phyloP scores from a whole-genome alignment of 805 yeast genomes.

The Candida suzukii region DNA sequence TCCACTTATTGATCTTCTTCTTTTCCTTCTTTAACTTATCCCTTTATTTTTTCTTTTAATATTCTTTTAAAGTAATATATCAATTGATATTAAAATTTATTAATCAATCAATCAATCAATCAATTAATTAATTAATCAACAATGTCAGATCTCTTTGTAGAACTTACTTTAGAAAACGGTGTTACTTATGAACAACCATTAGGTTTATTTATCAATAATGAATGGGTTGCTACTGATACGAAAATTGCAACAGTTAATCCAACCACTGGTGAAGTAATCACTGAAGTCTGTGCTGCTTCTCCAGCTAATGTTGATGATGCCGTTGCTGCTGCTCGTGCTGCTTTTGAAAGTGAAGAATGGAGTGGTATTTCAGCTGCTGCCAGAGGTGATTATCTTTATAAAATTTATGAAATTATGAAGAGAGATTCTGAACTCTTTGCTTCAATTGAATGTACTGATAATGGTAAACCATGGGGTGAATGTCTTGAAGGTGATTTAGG shows the following conservation, averaged over 20 bases:
- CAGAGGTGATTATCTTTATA: slow-evolving; percentile 46
- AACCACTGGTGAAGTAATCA: slow-evolving; percentile 51
- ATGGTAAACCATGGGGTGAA: slow-evolving; percentile 52
- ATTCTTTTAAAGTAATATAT: not conserved
- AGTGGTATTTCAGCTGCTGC: slow-evolving; percentile 38
- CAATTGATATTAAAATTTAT: slow-evolving; percentile 16
- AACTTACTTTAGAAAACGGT: slow-evolving; percentile 24
- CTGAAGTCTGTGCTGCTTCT: slow-evolving; percentile 50
- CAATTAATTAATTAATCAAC: too few relatives aligned
- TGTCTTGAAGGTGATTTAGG: slow-evolving; percentile 31
- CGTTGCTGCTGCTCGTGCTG: slow-evolving; percentile 56
- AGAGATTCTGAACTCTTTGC: slow-evolving; percentile 44
- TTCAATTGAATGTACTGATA: slow-evolving; percentile 48
- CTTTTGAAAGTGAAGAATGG: slow-evolving; percentile 45
- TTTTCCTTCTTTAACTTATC: too few relatives aligned
- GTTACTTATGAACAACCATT: slow-evolving; percentile 28
- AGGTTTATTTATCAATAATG: slow-evolving; percentile 56
- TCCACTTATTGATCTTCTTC: too few relatives aligned
- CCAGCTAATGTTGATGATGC: slow-evolving; percentile 60
- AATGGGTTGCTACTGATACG: slow-evolving; percentile 29
- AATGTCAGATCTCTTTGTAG: not conserved
- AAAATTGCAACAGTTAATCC: slow-evolving; percentile 22
- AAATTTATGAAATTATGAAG: slow-evolving; percentile 44
- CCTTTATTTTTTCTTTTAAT: too few relatives aligned
- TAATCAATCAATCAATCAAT: too few relatives aligned